These are phyloP conservation scores for Puccinia coronata DNA, from an alignment of 1,284 basidiomycete genomes.

Conservation along the genomic window DNA sequence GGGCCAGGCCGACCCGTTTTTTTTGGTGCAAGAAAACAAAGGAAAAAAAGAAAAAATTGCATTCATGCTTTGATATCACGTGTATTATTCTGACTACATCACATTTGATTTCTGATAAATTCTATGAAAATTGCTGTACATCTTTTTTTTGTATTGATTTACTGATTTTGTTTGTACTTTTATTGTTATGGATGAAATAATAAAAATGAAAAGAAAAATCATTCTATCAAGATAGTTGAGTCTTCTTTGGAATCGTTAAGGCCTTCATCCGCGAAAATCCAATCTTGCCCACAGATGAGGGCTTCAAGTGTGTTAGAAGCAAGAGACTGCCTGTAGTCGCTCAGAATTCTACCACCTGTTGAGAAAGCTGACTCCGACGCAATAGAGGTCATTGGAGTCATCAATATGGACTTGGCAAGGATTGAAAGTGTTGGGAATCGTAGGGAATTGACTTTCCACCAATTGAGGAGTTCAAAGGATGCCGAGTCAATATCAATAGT, in stretches of 20 bases:
- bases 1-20: no score
- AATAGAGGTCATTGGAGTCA: slow-evolving; percentile 5
- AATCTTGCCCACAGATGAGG: not conserved
- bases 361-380: not conserved
- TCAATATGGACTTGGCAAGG: not conserved
- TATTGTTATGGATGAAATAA: not conserved
- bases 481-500: not conserved
- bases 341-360: not conserved
- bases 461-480: not conserved
- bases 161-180: not conserved
- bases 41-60: no score
- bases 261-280: not conserved
- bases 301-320: not conserved
- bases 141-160: no score
- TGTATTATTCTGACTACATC: no score
- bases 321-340: not conserved
- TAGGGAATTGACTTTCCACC: not conserved
- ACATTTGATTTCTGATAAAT: no score
- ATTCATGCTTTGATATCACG: no score
- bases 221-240: not conserved
- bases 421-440: not conserved
- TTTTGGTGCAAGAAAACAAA: no score
- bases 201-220: not conserved
- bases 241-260: not conserved
- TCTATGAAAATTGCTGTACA: no score